Percentiles rank a stretch among this genome's conserved stretches.
Evolutionary conservation across 176 grass and related monocot species (phyloP).

Genomic region (Tillandsia fasciculata): DNA sequence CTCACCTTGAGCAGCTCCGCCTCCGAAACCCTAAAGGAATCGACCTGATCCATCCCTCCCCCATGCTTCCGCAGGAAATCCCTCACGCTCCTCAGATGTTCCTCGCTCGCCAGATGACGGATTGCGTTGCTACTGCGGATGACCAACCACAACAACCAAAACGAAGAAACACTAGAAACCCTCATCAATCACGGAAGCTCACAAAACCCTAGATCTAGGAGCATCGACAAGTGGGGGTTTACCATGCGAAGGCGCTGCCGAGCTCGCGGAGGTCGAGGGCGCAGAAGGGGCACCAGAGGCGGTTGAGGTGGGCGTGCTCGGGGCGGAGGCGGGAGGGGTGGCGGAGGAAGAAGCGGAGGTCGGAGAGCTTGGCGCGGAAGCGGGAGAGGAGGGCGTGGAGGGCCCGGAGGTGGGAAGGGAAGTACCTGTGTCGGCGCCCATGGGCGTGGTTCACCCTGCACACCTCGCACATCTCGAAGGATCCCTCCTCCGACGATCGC

Average conservation of each 20-base stretch:
- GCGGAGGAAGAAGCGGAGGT: constrained; percentile 42
- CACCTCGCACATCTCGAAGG: constrained; percentile 55
- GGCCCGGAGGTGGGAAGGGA: constrained; percentile 27
- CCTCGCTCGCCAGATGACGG: constrained; percentile 51
- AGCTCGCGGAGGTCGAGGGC: constrained; percentile 38
- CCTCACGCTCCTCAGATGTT: constrained; percentile 52
- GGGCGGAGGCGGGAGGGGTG: constrained; percentile 17
- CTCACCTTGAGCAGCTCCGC: constrained; percentile 51
- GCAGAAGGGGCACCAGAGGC: constrained; percentile 75
- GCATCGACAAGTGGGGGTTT: not conserved
- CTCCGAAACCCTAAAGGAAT: constrained; percentile 62
- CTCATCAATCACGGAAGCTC: not conserved
- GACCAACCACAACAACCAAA: not conserved
- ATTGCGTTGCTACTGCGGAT: constrained; percentile 55
- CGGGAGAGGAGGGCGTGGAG: constrained; percentile 39
- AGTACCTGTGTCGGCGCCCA: constrained; percentile 71
- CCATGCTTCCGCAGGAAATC: constrained; percentile 73
- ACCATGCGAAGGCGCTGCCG: constrained; percentile 52
- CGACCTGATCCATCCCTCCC: constrained; percentile 45
- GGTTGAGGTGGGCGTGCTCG: constrained; percentile 5
- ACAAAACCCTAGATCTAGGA: constrained; percentile 13
- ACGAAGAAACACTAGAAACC: not conserved
- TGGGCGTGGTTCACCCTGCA: constrained; percentile 74
- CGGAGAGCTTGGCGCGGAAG: constrained; percentile 57
- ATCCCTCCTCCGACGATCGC: no score